Evolutionary conservation across 441 rosid species (phyloP), one percentile per base, ranked within the genome.

Genomic region (Flueggea neowawraea): DNA sequence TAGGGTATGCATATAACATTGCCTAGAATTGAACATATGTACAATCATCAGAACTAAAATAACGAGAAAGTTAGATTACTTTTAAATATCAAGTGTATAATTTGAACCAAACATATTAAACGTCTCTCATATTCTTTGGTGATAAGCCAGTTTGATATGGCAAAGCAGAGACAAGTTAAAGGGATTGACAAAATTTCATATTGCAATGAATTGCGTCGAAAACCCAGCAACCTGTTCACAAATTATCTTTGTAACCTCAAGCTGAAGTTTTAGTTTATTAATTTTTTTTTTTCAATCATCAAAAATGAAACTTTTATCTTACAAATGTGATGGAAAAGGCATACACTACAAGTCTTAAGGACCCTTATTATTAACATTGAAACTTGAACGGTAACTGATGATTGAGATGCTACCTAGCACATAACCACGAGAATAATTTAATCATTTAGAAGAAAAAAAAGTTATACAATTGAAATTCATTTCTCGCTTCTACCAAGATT

Each of bases 201-300:
- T 80, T 92, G 84, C 74, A 95, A 36, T 70, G 91, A 60, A 60
- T 91, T 86, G 70, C 97, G 86, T 61, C 97, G 85, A 69, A 94
- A 84, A 77, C 85, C 94, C 94, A 83, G 96, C 81, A 86, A 86
- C 96, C 97, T 95, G 97, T 75, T 82, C 82, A 87, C 64, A 79
- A 81, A 83, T 91, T 82, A 82, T 80, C 80, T 88, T 90, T 80
- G 83, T 82, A 57, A 71, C 71, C 86, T 85, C 85, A 81, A 73
- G 81, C 73, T 77, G 71, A 77, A 78, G 75, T n/a, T 60, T 33
- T 68, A 64, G 62, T 61, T 31, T 31, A 68, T 17, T 55, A 16
- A 36, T 56, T 31, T 39, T 49, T 59, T 58, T 57, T 31, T 57
- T 77, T n/a, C n/a, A n/a, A n/a, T 64, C 52, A 60, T 60, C 32